Percentiles rank a stretch among this genome's conserved stretches.
phyloP scores from a whole-genome alignment of 192 early-diverging fungal species.

The Radiomyces spectabilis region DNA sequence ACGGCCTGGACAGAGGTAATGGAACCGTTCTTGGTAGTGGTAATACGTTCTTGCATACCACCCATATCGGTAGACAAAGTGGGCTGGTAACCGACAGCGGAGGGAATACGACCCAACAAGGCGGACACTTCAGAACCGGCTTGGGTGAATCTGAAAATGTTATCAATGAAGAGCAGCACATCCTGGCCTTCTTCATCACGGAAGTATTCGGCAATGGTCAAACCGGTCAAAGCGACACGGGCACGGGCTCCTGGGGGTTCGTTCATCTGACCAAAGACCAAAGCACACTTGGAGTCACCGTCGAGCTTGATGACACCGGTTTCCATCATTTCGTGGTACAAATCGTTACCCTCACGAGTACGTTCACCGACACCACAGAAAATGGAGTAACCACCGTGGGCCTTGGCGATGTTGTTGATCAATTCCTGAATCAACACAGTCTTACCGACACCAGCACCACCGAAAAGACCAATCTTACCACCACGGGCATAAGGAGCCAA shows the following conservation, averaged over 20 bases:
- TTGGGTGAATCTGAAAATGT: constrained; percentile 99
- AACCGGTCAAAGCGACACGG: constrained; percentile 93
- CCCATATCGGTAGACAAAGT: constrained; percentile 99
- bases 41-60: constrained; percentile 99
- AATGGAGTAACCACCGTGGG: constrained; percentile 97
- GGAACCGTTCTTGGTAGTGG: constrained; percentile 99
- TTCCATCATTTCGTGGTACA: constrained; percentile 98
- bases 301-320: constrained; percentile 96
- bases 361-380: constrained; percentile 98
- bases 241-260: constrained; percentile 98
- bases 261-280: constrained; percentile 99
- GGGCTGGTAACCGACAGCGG: constrained; percentile 99
- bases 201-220: constrained; percentile 99
- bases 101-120: constrained; percentile 97
- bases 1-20: constrained; percentile 98
- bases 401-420: constrained; percentile 99
- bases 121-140: constrained; percentile 99
- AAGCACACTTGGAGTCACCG: constrained; percentile 88
- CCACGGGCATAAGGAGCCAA: constrained; percentile 95
- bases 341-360: constrained; percentile 98
- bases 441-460: constrained; percentile 99
- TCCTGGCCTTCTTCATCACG: constrained; percentile 99
- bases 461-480: constrained; percentile 98
- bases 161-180: constrained; percentile 99
- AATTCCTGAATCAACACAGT: constrained; percentile 99